These are phyloP conservation scores for Mycena leptocephala DNA, from an alignment of 768 basidiomycete species.

Conservation along the genomic window DNA sequence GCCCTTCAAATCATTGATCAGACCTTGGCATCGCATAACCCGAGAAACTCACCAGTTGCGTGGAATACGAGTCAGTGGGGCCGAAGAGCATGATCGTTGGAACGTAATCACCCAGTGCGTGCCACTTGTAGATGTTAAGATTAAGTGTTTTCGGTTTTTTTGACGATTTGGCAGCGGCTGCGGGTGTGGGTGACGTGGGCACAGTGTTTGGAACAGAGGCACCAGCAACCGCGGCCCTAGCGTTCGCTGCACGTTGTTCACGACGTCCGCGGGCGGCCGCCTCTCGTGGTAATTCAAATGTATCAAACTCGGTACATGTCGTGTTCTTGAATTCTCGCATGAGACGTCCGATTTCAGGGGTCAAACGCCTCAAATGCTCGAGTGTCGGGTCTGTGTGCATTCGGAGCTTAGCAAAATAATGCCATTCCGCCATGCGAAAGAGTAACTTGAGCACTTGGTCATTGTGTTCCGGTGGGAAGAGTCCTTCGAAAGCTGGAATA, in stretches of 20 bases:
- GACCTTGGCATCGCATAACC: too few species aligned
- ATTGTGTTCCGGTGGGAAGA: conserved; percentile 43
- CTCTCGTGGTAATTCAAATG: conserved; percentile 48
- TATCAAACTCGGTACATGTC: conserved; percentile 44
- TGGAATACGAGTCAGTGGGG: conserved; percentile 43
- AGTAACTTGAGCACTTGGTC: conserved; percentile 43
- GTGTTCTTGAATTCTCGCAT: conserved; percentile 44
- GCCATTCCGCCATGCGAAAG: conserved; percentile 49
- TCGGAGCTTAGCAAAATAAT: conserved; percentile 54
- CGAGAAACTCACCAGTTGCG: conserved; percentile 31
- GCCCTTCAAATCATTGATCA: too few species aligned
- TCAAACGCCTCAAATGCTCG: conserved; percentile 35
- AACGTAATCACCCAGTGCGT: conserved; percentile 41
- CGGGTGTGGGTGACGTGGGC: too few species aligned
- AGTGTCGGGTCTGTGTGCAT: conserved; percentile 52
- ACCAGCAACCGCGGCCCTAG: background rate
- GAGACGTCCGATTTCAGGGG: conserved; percentile 38
- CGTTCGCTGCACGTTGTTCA: conserved; percentile 2
- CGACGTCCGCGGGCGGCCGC: conserved; percentile 31
- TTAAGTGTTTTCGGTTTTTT: conserved; percentile 39
- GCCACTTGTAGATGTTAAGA: conserved; percentile 47
- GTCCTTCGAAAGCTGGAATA: conserved; percentile 52
- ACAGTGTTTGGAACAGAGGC: background rate
- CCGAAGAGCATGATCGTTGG: conserved; percentile 36
- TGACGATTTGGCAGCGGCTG: background rate